Conservation (phyloP, 2,329 filamentous ascomycete species). For the Curvularia verruculosa region DNA sequence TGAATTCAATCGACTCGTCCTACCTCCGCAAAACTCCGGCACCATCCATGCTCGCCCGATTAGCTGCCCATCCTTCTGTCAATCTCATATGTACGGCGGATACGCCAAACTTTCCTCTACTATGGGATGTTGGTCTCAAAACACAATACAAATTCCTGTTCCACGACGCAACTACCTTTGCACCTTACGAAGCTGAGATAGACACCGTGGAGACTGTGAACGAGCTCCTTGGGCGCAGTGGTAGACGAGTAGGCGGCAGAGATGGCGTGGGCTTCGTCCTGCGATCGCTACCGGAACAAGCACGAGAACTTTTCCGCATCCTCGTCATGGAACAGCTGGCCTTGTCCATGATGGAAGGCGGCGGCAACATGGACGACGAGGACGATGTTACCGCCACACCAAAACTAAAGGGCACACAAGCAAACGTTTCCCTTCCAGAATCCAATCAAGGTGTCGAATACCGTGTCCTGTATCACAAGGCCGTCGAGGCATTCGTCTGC, state of each 20-base stretch:
- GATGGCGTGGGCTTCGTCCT: conserved; percentile 93
- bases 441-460: conserved; percentile 77
- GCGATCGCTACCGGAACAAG: conserved; percentile 89
- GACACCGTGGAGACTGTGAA: conserved; percentile 92
- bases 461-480: conserved; percentile 89
- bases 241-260: conserved; percentile 80
- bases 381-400: conserved; percentile 25
- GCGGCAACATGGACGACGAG: conserved; percentile 36
- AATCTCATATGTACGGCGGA: conserved; percentile 81
- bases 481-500: conserved; percentile 95
- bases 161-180: conserved; percentile 93
- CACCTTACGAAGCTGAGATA: conserved; percentile 72
- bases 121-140: conserved; percentile 89
- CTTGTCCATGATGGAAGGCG: conserved; percentile 60
- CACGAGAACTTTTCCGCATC: conserved; percentile 82
- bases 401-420: conserved; percentile 32
- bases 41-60: conserved; percentile 75
- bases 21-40: conserved; percentile 72
- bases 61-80: conserved; percentile 76
- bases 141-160: conserved; percentile 85
- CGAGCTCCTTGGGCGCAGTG: conserved; percentile 80
- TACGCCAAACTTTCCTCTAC: conserved; percentile 81
- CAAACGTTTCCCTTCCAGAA: conserved; percentile 37
- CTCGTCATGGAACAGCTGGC: conserved; percentile 84
- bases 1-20: conserved; percentile 86